phyloP scores from a whole-genome alignment of 441 rosid species.

The Corymbia calophylla region DNA sequence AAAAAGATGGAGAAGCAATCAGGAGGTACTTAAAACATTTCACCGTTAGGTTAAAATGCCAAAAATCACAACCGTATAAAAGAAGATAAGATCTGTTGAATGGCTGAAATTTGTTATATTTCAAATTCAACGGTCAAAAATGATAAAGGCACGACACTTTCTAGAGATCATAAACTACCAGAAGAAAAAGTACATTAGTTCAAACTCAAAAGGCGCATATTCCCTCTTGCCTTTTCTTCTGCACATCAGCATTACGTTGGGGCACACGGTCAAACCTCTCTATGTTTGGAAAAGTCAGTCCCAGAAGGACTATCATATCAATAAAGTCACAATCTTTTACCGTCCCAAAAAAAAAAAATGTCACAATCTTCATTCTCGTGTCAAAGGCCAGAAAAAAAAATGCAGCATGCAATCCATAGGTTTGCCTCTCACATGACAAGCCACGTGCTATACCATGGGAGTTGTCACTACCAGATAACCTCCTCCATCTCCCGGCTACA shows the following conservation, averaged over 20 bases:
- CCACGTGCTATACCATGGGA: neutral
- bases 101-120: neutral
- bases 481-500: neutral
- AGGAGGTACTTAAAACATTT: neutral
- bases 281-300: neutral
- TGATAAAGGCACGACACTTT: neutral
- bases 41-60: neutral
- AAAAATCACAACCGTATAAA: neutral
- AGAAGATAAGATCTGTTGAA: neutral
- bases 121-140: neutral
- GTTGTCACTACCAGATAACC: neutral
- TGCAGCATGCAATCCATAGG: neutral
- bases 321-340: neutral
- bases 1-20: neutral
- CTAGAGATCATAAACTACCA: neutral
- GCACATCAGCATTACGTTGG: neutral
- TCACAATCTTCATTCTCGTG: neutral
- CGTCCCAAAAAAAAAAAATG: neutral
- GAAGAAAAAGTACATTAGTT: neutral
- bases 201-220: neutral
- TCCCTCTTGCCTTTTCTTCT: neutral
- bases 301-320: neutral
- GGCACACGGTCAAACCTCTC: neutral
- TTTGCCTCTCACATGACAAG: neutral
- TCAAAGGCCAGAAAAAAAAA: neutral